Evolutionary conservation across 2,329 filamentous ascomycete species (phyloP).

Genomic region (Alternaria ethzedia): DNA sequence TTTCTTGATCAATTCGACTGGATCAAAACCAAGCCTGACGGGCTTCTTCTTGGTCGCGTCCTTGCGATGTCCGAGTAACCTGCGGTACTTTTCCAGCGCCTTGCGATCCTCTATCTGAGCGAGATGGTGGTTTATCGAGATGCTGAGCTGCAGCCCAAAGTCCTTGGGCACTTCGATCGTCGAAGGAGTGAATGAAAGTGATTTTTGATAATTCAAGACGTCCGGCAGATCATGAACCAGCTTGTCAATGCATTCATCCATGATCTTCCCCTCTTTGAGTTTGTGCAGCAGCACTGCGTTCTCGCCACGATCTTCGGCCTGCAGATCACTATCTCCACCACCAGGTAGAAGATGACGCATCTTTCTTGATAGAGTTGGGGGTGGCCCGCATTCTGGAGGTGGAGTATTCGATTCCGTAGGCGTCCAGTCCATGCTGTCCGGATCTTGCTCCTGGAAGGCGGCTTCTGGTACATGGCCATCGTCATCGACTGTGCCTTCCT

Average conservation of each 20-base stretch:
- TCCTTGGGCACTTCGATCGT: slow-evolving; percentile 48
- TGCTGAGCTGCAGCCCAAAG: slow-evolving; percentile 46
- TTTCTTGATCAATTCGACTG: slow-evolving; percentile 48
- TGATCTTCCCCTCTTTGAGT: slow-evolving; percentile 43
- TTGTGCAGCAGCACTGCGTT: slow-evolving; percentile 43
- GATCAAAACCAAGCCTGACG: slow-evolving; percentile 47
- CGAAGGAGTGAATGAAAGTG: slow-evolving; percentile 45
- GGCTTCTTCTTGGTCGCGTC: slow-evolving; percentile 39
- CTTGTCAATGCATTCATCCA: slow-evolving; percentile 48
- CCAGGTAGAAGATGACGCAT: slow-evolving; percentile 40
- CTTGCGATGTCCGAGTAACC: slow-evolving; percentile 46
- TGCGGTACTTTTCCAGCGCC: slow-evolving; percentile 45
- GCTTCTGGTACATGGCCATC: slow-evolving; percentile 13
- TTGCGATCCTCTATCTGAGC: slow-evolving; percentile 48
- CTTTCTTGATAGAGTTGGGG: slow-evolving; percentile 35
- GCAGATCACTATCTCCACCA: slow-evolving; percentile 32
- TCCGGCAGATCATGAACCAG: slow-evolving; percentile 45
- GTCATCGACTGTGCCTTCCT: slow-evolving; percentile 9
- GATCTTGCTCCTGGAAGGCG: slow-evolving; percentile 36
- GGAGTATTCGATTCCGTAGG: slow-evolving; percentile 39
- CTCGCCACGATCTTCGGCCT: slow-evolving; percentile 27
- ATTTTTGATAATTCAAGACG: slow-evolving; percentile 44
- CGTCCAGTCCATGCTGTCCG: slow-evolving; percentile 49
- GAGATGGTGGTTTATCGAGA: slow-evolving; percentile 49
- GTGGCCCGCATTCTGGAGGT: slow-evolving; percentile 39